Base-by-base conservation (phyloP, 495 filamentous ascomycete genomes). In the Arthonia radiata region DNA sequence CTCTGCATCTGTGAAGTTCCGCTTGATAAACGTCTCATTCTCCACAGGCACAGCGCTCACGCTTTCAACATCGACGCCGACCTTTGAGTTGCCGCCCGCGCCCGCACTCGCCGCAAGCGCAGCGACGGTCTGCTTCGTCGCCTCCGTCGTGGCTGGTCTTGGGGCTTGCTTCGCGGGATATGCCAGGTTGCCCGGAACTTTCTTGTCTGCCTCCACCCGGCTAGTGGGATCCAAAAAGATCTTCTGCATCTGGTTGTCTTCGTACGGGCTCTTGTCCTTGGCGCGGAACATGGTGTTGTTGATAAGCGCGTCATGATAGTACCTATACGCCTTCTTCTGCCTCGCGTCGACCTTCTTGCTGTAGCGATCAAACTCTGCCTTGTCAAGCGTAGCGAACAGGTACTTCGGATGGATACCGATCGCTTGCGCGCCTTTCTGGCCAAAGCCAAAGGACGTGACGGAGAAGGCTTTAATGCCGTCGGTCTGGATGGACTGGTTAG, bases 381-480 rank as follows among this genome's bases (percentile, higher is more conserved):
- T 61, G 48, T 93, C 81, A 17, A 99, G 75, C n/a, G 74, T 69
- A 16, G 89, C 86, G 43, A 71, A 99, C 30, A 99, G 68, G 47
- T 94, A 99, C 48, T 71, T 81, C 31, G 86, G 77, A 47, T 94
- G 83, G 28, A 99, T 74, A 52, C 83, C 89, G 44, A 99, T 81
- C 24, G 73, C 82, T 53, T 94, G 89, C 26, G 86, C 80, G 41
- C 86, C 86, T 65, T 94, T 94, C 51, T 99, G 86, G 32, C 86
- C 86, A 56, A 99, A 99, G 50, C 86, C 86, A 52, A 99, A 99
- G 2, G 86, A 99, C 9, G 89, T 99, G 29, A 99, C 73, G 1
- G 79, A 90, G 64, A 99, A 94, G 4, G 86, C 86, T 52, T 92
- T 94, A 52, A 99, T 56, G 29, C 89, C 86, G 41, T 94, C 86